These are phyloP conservation scores for Exophiala sp. DNA, from an alignment of 2,329 filamentous ascomycete genomes.

Conservation along the genomic window DNA sequence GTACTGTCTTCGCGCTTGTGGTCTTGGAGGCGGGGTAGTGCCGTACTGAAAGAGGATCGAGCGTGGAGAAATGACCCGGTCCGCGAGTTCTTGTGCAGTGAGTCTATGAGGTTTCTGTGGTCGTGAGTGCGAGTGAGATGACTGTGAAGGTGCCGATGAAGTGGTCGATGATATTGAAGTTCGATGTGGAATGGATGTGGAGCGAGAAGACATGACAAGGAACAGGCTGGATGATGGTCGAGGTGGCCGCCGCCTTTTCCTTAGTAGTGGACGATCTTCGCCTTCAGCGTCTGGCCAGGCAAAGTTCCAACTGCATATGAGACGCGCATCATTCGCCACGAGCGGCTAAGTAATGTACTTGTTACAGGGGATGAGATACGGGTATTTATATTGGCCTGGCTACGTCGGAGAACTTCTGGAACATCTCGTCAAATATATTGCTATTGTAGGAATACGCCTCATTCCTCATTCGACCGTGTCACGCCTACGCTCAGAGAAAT, in stretches of 20 bases:
- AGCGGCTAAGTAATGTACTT: constrained; percentile 10
- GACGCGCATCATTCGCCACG: constrained; percentile 20
- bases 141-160: constrained; percentile 19
- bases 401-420: not conserved
- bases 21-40: constrained; percentile 17
- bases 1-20: constrained; percentile 16
- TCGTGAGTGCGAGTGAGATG: constrained; percentile 8
- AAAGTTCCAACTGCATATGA: constrained; percentile 3
- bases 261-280: constrained; percentile 16
- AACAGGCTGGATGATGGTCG: constrained; percentile 6
- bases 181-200: constrained; percentile 23
- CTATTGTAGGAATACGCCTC: too few species aligned
- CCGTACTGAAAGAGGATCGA: constrained; percentile 26
- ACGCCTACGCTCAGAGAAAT: too few species aligned
- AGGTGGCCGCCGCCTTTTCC: constrained; percentile 6
- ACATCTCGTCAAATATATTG: not conserved
- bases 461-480: too few species aligned
- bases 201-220: constrained; percentile 25
- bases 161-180: constrained; percentile 23
- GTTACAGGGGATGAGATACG: not conserved
- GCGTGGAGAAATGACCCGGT: constrained; percentile 28
- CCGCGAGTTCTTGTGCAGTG: constrained; percentile 24
- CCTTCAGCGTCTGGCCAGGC: constrained; percentile 11
- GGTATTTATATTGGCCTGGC: not conserved
- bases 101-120: constrained; percentile 13